These are phyloP conservation scores for Lantana camara DNA, from an alignment of 257 asterid genomes.

Conservation along the genomic window DNA sequence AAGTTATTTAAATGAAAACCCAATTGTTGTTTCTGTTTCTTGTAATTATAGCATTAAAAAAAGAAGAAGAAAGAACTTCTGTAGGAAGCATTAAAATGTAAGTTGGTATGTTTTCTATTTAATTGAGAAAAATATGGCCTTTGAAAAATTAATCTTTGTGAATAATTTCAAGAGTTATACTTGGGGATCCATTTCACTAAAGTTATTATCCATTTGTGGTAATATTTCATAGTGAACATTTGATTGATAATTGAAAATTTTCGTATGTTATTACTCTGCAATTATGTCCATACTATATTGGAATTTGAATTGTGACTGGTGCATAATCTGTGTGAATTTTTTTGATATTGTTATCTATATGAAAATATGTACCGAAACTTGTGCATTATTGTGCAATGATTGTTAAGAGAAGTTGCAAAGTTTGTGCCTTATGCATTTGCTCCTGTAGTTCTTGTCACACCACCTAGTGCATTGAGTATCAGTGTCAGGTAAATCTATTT, in stretches of 20 bases:
- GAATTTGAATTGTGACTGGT: slow-evolving; percentile 1
- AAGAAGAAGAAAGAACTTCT: too few relatives aligned
- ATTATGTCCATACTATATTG: too few relatives aligned
- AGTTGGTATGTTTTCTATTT: too few relatives aligned
- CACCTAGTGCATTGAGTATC: slow-evolving; percentile 90
- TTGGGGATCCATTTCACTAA: too few relatives aligned
- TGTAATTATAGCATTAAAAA: slow-evolving; percentile 14
- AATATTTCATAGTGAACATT: too few relatives aligned
- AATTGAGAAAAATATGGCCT: too few relatives aligned
- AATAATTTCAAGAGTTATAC: too few relatives aligned
- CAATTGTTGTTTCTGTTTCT: slow-evolving; percentile 22
- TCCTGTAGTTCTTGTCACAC: slow-evolving; percentile 92
- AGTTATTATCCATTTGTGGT: too few relatives aligned
- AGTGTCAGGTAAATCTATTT: slow-evolving; percentile 66
- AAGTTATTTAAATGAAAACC: slow-evolving; percentile 23
- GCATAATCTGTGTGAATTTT: not conserved
- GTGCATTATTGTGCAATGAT: slow-evolving; percentile 54
- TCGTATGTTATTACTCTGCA: too few relatives aligned
- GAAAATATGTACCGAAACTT: slow-evolving; percentile 10
- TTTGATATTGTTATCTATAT: not conserved
- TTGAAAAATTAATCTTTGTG: too few relatives aligned
- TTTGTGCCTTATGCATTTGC: slow-evolving; percentile 93
- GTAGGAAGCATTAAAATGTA: too few relatives aligned
- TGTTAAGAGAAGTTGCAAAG: slow-evolving; percentile 79
- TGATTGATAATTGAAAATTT: too few relatives aligned